Evolutionary conservation across 1,284 basidiomycete species (phyloP), one percentile per base, ranked within the genome.

Genomic region (Tilletia indica): DNA sequence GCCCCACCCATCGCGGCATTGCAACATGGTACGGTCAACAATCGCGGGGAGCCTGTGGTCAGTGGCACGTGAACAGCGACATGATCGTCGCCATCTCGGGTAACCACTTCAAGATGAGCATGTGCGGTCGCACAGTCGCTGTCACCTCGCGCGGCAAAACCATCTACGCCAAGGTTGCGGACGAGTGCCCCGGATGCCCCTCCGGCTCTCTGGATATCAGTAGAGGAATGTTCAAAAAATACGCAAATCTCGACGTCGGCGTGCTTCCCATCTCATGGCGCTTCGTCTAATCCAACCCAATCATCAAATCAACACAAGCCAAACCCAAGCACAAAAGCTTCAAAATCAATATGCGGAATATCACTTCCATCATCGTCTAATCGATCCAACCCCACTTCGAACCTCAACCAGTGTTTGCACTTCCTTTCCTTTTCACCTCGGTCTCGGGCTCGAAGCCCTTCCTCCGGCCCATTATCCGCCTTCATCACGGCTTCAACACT

Each of bases 121-220:
- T 75, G 6, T 79, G 78, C 68, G 76, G 76, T 0, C 54, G 73
- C 73, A 70, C 49, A 42, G 36, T 78, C 21, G 71, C 69, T 63
- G 71, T 78, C 68, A 72, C 74, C 51, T 49, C 36, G 39, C 72
- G 72, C 69, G 78, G 74, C 49, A 78, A 79, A 68, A 77, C 74
- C 6, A 74, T 77, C 71, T 48, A 70, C 34, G 77, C 75, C 21
- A 71, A 42, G 14, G 61, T 77, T 45, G 72, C 72, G 45, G 77
- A 79, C 73, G 72, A 72, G 1, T 80, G 79, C 74, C 79, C 79
- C 45, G 74, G 75, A 16, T 80, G 79, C 74, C 21, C 45, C n/a
- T 68, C 8, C n/a, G 74, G 73, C 21, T 70, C 69, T 38, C 69
- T 80, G 63, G 79, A 80, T 61, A 77, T 80, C 31, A 77, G 75